Evolutionary conservation across 148 eudicot species (phyloP), one percentile per base, ranked within the genome.

Genomic region (Silene uniflora): DNA sequence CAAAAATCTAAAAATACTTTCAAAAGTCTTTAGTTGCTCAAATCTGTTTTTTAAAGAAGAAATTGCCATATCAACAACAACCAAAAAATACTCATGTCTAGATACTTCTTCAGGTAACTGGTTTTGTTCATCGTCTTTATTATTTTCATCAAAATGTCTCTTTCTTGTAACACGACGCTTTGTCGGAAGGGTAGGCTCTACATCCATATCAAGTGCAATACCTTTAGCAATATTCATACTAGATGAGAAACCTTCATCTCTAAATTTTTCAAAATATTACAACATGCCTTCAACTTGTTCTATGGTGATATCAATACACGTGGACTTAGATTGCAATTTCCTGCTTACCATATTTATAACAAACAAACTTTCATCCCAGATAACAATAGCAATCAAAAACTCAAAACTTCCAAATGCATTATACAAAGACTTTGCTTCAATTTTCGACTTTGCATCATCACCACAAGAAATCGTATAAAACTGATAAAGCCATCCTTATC

Each of bases 351-450:
- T 32, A 29, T 69, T 69, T 3, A 21, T 14, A 52, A 19, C 2
- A 49, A 52, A 70, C 12, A 47, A 70, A 13, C 24, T 23, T 1
- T 52, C 59, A 70, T 52, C 23, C 60, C 73, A 47, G 21, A 47
- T 47, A 5, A 21, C 39, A 61, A 70, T 70, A 22, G 39, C 60
- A 11, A 10, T n/a, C 5, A 70, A 10, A 52, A 70, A 70, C 39
- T 70, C 73, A 70, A 70, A 70, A 70, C 8, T 49, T 32, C 23
- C 39, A 47, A 70, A 2, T 21, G n/a, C 73, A 49, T 22, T n/a
- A 49, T 2, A 4, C 35, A 70, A 49, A 70, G 61, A 10, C 35
- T 22, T 9, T 2, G 10, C 35, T 23, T 70, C 39, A 70, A 35
- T 70, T 39, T 70, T 70, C 49, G 19, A 9, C 18, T 70, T 70